Evolutionary conservation across 257 asterid genomes (phyloP).

Genomic region (Penstemon eatonii): DNA sequence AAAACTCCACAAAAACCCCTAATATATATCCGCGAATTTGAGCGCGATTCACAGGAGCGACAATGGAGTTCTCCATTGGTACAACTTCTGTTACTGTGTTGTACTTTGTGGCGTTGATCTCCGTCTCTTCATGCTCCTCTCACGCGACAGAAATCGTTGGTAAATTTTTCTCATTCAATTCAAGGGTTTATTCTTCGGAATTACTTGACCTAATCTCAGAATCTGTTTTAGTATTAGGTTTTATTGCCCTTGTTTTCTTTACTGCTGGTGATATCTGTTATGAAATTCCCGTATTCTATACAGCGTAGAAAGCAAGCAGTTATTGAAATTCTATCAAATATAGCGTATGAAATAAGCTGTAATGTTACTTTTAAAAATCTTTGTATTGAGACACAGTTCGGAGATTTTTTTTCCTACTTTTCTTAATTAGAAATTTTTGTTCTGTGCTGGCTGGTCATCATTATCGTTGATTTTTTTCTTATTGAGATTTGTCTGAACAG

Average conservation of each 20-base stretch:
- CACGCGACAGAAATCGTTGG: constrained; percentile 36
- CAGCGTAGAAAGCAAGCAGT: constrained; percentile 23
- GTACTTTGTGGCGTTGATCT: constrained; percentile 27
- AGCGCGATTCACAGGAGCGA: constrained; percentile 30
- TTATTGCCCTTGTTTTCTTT: constrained; percentile 1
- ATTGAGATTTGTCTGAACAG: background rate
- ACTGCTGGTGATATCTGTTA: constrained; percentile 3
- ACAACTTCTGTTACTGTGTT: constrained; percentile 22
- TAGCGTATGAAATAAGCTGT: constrained; percentile 20
- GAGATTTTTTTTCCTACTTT: background rate
- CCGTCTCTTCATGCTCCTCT: constrained; percentile 22
- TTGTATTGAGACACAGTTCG: background rate
- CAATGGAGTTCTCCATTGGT: constrained; percentile 34
- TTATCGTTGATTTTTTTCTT: background rate
- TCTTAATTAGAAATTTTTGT: background rate
- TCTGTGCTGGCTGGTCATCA: background rate
- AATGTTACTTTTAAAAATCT: background rate
- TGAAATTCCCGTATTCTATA: constrained; percentile 9
- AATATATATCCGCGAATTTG: constrained; percentile 8
- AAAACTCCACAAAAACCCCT: background rate
- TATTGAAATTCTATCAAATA: background rate
- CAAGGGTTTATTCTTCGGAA: constrained; percentile 12
- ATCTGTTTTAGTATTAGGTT: constrained; percentile 19
- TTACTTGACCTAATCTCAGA: constrained; percentile 16
- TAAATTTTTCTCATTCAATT: constrained; percentile 27